Conservation (phyloP, 768 basidiomycete species). For the Trametes meyenii region DNA sequence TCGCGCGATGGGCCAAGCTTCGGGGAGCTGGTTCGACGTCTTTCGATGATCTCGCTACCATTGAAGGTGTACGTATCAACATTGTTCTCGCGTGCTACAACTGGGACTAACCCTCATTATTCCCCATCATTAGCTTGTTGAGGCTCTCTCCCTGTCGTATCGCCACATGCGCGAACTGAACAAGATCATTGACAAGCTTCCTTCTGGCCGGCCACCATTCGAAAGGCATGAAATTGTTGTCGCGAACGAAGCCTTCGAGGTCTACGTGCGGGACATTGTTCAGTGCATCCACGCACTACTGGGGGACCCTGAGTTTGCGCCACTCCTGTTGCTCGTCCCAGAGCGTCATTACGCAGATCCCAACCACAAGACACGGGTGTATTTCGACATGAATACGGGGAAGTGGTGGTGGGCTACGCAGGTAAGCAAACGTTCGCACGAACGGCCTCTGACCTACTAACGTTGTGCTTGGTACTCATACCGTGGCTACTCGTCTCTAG, state of each 20-base stretch:
- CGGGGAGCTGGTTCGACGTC: slow-evolving; percentile 41
- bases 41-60: slow-evolving; percentile 41
- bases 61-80: slow-evolving; percentile 40
- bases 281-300: slow-evolving; percentile 41
- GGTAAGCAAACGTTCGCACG: slow-evolving; percentile 34
- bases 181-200: slow-evolving; percentile 37
- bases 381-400: slow-evolving; percentile 48
- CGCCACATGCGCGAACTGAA: slow-evolving; percentile 37
- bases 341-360: slow-evolving; percentile 42
- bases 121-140: slow-evolving; percentile 13
- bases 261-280: slow-evolving; percentile 40
- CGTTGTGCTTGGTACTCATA: too few relatives aligned
- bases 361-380: slow-evolving; percentile 32
- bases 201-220: slow-evolving; percentile 33
- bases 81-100: too few relatives aligned
- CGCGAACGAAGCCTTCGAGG: slow-evolving; percentile 35
- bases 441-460: not conserved
- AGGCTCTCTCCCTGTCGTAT: slow-evolving; percentile 39
- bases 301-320: slow-evolving; percentile 37
- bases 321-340: slow-evolving; percentile 37
- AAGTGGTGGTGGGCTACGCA: slow-evolving; percentile 57
- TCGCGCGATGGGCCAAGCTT: slow-evolving; percentile 45
- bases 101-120: too few relatives aligned
- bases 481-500: not conserved
- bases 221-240: slow-evolving; percentile 31